Percentiles rank a stretch among this genome's conserved stretches.
phyloP scores from a whole-genome alignment of 208 protist species.

The Crithidia fasciculata region DNA sequence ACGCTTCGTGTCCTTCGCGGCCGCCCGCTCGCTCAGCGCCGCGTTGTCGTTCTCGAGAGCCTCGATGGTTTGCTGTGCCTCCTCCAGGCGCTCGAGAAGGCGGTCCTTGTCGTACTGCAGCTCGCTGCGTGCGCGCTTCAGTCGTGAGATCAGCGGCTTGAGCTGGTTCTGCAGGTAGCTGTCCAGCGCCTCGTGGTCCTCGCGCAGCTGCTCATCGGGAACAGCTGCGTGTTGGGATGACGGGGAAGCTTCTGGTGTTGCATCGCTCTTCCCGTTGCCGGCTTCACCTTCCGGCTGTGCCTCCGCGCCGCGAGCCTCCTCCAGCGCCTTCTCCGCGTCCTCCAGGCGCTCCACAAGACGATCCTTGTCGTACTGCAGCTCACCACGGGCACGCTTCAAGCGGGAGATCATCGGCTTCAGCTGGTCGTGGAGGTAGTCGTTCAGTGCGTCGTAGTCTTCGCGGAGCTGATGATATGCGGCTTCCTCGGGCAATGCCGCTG shows the following conservation, averaged over 20 bases:
- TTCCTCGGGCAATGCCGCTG: no score
- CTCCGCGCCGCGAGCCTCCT: neutral
- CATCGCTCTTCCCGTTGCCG: no score
- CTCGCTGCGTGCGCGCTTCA: slow-evolving; percentile 26
- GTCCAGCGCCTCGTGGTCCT: slow-evolving; percentile 37
- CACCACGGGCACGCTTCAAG: neutral
- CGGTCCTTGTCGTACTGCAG: slow-evolving; percentile 29
- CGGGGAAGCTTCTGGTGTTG: slow-evolving; percentile 32
- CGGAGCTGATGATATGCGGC: no score
- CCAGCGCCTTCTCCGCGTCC: neutral
- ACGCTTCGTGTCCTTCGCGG: no score
- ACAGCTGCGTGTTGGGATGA: slow-evolving; percentile 14
- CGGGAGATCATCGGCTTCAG: slow-evolving; percentile 22
- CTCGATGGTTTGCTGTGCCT: neutral
- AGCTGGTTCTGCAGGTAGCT: slow-evolving; percentile 18
- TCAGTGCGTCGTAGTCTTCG: slow-evolving; percentile 5
- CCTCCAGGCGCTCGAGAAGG: slow-evolving; percentile 3
- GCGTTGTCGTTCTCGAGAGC: slow-evolving; percentile 15
- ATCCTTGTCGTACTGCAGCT: slow-evolving; percentile 5
- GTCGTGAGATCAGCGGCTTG: slow-evolving; percentile 14
- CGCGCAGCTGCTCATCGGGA: slow-evolving; percentile 18
- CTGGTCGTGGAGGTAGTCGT: slow-evolving; percentile 20
- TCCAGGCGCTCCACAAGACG: neutral
- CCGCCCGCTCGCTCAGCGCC: no score
- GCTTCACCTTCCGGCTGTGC: neutral